A percentile compares a stretch with the other conserved stretches of the same genome.
phyloP scores from a whole-genome alignment of 495 filamentous ascomycete species.

The Pseudotulostoma volvatum region DNA sequence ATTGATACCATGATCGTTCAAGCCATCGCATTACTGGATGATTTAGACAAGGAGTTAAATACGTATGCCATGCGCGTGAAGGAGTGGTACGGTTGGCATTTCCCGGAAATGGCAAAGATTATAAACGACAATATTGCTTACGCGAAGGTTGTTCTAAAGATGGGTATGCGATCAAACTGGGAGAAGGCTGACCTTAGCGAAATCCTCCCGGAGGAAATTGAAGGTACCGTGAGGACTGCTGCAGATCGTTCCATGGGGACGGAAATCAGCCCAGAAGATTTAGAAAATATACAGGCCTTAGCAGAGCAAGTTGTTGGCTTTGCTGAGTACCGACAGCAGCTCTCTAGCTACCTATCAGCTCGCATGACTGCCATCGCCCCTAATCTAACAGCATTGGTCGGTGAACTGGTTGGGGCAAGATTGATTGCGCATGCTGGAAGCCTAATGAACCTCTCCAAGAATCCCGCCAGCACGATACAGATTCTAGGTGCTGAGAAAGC shows the following conservation, averaged over 20 bases:
- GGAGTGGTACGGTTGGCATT: constrained; percentile 99
- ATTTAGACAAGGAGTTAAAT: constrained; percentile 97
- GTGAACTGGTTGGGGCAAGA: constrained; percentile 85
- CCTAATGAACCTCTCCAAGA: constrained; percentile 90
- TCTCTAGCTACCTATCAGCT: constrained; percentile 74
- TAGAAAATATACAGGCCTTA: constrained; percentile 77
- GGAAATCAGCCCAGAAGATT: constrained; percentile 77
- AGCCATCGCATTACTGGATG: constrained; percentile 83
- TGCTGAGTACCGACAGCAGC: constrained; percentile 73
- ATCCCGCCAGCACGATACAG: constrained; percentile 87
- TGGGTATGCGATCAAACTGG: constrained; percentile 74
- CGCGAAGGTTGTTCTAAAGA: constrained; percentile 63
- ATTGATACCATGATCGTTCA: constrained; percentile 99
- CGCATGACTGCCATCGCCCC: constrained; percentile 96
- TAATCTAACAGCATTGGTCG: constrained; percentile 86
- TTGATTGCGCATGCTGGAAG: constrained; percentile 93
- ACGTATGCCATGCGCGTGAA: constrained; percentile 97
- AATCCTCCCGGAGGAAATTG: constrained; percentile 92
- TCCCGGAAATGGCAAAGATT: constrained; percentile 92
- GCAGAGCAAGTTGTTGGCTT: constrained; percentile 87
- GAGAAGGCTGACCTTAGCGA: constrained; percentile 66
- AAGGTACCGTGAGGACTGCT: constrained; percentile 76
- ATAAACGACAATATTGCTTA: constrained; percentile 97
- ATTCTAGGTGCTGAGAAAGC: constrained; percentile 98
- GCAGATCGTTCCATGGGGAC: constrained; percentile 98